phyloP scores from a whole-genome alignment of 495 filamentous ascomycete species.

The Hyaloscypha finlandica region DNA sequence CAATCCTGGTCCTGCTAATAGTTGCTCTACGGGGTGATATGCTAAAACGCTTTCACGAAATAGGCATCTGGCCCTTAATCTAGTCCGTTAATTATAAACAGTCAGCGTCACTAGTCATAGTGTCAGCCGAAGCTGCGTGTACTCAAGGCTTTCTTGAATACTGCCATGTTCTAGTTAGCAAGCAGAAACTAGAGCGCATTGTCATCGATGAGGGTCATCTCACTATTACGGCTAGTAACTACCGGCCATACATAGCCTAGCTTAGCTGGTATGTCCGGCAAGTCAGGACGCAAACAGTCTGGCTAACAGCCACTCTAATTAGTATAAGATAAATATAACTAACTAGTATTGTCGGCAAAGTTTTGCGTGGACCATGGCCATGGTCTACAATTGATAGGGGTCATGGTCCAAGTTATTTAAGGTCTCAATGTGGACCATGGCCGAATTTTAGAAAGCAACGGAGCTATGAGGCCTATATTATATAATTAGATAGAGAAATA shows the following conservation, averaged over 20 bases:
- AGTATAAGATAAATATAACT: too few relatives aligned
- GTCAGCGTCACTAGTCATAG: slow-evolving; percentile 1
- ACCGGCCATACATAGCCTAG: neutral
- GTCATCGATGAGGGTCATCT: neutral
- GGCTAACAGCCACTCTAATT: neutral
- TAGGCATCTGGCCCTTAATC: slow-evolving; percentile 5
- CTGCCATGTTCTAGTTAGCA: neutral
- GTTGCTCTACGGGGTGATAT: slow-evolving; percentile 13
- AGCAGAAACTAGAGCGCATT: neutral
- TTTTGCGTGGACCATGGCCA: too few relatives aligned
- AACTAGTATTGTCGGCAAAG: too few relatives aligned
- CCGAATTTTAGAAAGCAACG: too few relatives aligned
- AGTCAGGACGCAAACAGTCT: neutral
- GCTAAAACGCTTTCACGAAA: neutral
- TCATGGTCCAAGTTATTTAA: too few relatives aligned
- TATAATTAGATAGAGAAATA: too few relatives aligned
- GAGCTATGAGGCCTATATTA: too few relatives aligned
- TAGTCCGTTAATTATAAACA: slow-evolving; percentile 6
- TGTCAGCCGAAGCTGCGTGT: neutral
- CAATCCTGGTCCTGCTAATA: neutral
- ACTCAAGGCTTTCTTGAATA: neutral
- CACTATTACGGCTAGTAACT: neutral
- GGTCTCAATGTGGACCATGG: too few relatives aligned
- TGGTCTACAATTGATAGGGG: too few relatives aligned
- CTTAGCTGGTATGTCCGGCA: neutral